phyloP scores from a whole-genome alignment of 768 basidiomycete genomes.

The Nevesoporus exiguus region DNA sequence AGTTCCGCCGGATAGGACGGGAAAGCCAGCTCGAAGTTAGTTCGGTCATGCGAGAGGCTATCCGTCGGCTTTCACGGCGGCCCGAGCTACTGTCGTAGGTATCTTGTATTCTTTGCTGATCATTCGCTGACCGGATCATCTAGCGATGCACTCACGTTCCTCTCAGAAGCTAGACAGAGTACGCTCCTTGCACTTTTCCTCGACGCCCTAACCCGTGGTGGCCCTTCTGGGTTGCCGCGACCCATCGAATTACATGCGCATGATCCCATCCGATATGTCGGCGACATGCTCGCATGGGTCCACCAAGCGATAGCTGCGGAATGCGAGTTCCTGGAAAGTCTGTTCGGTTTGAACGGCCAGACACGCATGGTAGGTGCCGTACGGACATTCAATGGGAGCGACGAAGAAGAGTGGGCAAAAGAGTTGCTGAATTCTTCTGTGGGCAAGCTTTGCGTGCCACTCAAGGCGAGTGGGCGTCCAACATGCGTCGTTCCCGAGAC shows the following conservation, averaged over 20 bases:
- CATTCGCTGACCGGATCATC: neutral
- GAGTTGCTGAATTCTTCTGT: conserved; percentile 80
- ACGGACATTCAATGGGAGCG: conserved; percentile 48
- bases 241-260: conserved; percentile 98
- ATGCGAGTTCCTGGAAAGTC: conserved; percentile 84
- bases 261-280: conserved; percentile 93
- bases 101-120: neutral
- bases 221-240: conserved; percentile 78
- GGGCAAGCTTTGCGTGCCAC: conserved; percentile 80
- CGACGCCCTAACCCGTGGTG: conserved; percentile 84
- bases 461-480: conserved; percentile 54
- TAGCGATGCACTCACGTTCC: conserved; percentile 71
- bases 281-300: conserved; percentile 98
- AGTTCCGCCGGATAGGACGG: conserved; percentile 76
- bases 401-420: conserved; percentile 76
- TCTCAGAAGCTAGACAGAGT: conserved; percentile 80
- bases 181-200: conserved; percentile 81
- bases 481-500: neutral
- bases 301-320: conserved; percentile 96
- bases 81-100: conserved; percentile 61
- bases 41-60: conserved; percentile 62
- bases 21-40: conserved; percentile 73
- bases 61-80: conserved; percentile 69
- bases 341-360: conserved; percentile 64
- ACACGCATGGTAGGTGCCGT: conserved; percentile 71